Conservation (phyloP, 345 rosid species). For the Moricandia moricandioides region DNA sequence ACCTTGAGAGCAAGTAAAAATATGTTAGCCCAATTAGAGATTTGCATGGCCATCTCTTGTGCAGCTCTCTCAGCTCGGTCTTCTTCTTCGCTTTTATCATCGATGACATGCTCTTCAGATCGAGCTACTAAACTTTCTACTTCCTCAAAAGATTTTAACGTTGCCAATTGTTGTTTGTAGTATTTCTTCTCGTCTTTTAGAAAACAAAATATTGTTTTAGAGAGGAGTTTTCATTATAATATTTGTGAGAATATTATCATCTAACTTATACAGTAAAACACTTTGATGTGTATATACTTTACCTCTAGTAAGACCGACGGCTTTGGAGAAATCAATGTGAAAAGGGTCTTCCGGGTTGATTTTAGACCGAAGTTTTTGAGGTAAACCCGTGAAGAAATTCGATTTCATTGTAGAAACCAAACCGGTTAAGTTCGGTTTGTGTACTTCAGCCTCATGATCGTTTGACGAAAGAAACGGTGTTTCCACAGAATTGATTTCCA, state of each 20-base stretch:
- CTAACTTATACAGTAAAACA: not conserved
- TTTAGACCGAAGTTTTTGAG: constrained; percentile 56
- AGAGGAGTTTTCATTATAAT: not conserved
- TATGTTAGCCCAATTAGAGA: constrained; percentile 77
- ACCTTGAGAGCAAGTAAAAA: constrained; percentile 69
- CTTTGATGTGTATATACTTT: not conserved
- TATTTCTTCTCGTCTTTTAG: constrained; percentile 64
- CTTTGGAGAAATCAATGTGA: constrained; percentile 46
- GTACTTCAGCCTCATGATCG: constrained; percentile 3
- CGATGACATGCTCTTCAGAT: constrained; percentile 13
- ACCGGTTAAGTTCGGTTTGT: constrained; percentile 14
- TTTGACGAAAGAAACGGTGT: constrained; percentile 36
- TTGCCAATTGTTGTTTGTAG: constrained; percentile 65
- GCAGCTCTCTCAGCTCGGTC: constrained; percentile 36
- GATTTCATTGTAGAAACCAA: constrained; percentile 34
- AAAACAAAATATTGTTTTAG: not conserved
- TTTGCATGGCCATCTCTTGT: constrained; percentile 71
- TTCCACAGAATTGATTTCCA: constrained; percentile 30
- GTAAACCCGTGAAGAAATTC: constrained; percentile 55
- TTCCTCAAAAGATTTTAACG: constrained; percentile 74
- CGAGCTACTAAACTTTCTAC: constrained; percentile 48
- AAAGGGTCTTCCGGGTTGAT: constrained; percentile 59
- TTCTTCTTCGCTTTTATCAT: constrained; percentile 46
- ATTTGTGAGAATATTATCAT: not conserved
- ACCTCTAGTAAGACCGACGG: constrained; percentile 54